These are phyloP conservation scores for Triangularia verruculosa DNA, from an alignment of 2,329 filamentous ascomycete species.

Conservation along the genomic window DNA sequence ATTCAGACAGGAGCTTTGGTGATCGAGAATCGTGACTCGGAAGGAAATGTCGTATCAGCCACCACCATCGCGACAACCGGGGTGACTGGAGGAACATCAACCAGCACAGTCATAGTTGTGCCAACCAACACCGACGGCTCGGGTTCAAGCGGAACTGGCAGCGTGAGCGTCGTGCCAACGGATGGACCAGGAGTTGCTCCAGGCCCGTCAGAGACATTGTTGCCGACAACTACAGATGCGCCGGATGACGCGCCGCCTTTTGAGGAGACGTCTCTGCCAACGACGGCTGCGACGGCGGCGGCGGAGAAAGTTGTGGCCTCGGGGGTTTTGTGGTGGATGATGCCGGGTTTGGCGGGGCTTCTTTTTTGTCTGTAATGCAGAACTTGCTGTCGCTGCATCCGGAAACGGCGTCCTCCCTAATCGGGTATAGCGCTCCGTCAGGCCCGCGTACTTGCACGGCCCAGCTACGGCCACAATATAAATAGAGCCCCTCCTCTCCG, in stretches of 20 bases:
- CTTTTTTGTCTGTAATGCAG: background rate
- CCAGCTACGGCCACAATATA: too few relatives aligned
- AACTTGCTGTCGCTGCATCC: too few relatives aligned
- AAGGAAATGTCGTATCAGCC: slow-evolving; percentile 16
- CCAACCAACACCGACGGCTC: background rate
- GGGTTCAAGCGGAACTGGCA: background rate
- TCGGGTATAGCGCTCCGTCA: too few relatives aligned
- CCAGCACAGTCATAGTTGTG: background rate
- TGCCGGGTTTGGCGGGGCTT: background rate
- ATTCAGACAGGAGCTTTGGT: slow-evolving; percentile 10
- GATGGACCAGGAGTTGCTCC: background rate
- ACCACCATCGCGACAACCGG: slow-evolving; percentile 11
- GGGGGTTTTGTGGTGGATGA: background rate
- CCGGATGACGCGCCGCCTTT: background rate
- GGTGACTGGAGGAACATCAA: background rate
- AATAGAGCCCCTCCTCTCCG: too few relatives aligned
- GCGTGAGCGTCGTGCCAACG: background rate
- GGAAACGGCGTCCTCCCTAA: too few relatives aligned
- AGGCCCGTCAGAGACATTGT: background rate
- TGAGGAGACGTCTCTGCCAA: background rate
- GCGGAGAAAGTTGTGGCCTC: background rate
- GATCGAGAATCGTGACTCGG: slow-evolving; percentile 10
- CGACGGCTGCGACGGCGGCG: background rate
- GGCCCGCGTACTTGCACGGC: too few relatives aligned
- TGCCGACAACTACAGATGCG: background rate